Conservation (phyloP, 768 basidiomycete species). For the Daedalea quercina region DNA sequence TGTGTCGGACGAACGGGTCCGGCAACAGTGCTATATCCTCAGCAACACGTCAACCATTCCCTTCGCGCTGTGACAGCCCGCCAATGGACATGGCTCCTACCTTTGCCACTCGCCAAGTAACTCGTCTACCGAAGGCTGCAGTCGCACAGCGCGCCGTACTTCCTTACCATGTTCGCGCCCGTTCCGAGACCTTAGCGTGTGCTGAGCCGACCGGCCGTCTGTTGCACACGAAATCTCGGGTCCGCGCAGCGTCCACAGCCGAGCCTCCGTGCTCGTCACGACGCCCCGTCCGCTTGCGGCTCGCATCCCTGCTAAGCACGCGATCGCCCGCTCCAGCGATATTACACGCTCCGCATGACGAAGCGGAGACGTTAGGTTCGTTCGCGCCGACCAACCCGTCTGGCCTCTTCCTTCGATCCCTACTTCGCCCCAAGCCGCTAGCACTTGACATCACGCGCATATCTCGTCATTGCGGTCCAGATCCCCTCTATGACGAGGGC, state of each 20-base stretch:
- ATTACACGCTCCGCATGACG: slow-evolving; percentile 8
- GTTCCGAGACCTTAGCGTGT: neutral
- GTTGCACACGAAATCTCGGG: neutral
- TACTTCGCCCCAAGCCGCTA: slow-evolving; percentile 6
- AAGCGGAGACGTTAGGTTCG: slow-evolving; percentile 18
- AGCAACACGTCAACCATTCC: neutral
- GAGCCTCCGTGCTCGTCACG: neutral
- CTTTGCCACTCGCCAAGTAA: too few relatives aligned
- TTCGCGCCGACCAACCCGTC: slow-evolving; percentile 21
- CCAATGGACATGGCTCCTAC: too few relatives aligned
- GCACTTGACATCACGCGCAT: neutral
- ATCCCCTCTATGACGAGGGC: neutral
- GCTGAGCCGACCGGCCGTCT: neutral
- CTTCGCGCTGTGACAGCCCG: too few relatives aligned
- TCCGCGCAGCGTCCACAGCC: slow-evolving; percentile 7
- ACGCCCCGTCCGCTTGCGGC: slow-evolving; percentile 8
- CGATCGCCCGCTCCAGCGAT: slow-evolving; percentile 9
- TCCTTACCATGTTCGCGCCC: neutral
- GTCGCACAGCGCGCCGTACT: neutral
- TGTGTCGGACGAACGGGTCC: neutral
- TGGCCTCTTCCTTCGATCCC: slow-evolving; percentile 11
- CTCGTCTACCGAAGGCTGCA: too few relatives aligned
- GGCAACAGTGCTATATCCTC: neutral
- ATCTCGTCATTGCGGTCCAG: neutral
- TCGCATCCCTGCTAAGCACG: slow-evolving; percentile 9